A percentile compares a stretch with the other conserved stretches of the same genome.
Evolutionary conservation across 495 filamentous ascomycete species (phyloP).

Genomic region (Trichoderma parareesei): DNA sequence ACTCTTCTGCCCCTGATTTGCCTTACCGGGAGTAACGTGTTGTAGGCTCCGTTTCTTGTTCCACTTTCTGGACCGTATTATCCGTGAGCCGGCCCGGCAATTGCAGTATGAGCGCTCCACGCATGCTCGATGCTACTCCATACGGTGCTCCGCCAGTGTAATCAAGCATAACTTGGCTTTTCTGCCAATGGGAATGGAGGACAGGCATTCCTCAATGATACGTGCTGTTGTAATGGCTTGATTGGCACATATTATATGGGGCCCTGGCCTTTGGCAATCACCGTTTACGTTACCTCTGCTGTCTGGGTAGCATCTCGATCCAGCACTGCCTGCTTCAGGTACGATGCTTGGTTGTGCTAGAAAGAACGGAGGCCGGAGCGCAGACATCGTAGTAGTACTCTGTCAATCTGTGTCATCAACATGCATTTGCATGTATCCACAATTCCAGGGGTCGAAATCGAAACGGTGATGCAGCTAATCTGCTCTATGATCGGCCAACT

Average conservation of each 20-base stretch:
- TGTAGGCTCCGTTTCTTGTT: background rate
- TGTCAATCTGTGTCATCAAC: too few species aligned
- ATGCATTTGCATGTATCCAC: background rate
- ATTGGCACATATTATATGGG: background rate
- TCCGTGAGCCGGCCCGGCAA: background rate
- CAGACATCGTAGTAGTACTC: too few species aligned
- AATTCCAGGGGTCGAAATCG: background rate
- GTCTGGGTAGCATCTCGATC: background rate
- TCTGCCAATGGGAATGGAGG: background rate
- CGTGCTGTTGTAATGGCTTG: background rate
- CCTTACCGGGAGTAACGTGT: background rate
- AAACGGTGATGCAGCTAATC: background rate
- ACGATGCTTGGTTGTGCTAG: too few species aligned
- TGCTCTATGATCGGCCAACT: conserved; percentile 4
- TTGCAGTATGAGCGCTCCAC: too few species aligned
- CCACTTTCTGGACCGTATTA: background rate
- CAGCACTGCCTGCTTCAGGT: background rate
- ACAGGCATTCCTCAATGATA: background rate
- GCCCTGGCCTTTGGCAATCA: background rate
- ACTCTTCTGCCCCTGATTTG: background rate
- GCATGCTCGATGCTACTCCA: too few species aligned
- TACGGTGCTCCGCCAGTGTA: too few species aligned
- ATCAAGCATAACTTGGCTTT: background rate
- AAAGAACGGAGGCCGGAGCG: too few species aligned
- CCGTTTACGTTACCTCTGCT: background rate